Percentiles rank a stretch among this genome's conserved stretches.
Conservation (phyloP, 371 early-diverging fungal genomes). For the Mucor indicus region DNA sequence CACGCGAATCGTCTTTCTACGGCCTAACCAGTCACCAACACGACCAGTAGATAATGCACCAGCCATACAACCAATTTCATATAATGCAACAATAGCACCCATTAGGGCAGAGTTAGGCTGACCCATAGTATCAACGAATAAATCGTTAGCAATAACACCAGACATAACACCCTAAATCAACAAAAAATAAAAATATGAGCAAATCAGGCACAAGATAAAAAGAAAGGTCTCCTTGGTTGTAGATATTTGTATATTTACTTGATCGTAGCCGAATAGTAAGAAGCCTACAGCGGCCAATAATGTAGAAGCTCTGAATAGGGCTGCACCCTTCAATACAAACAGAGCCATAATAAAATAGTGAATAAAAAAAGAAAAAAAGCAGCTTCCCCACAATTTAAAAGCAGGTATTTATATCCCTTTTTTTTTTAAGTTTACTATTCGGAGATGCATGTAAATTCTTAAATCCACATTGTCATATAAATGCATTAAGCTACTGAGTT, state of each 20-base stretch:
- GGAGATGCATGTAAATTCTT: no score
- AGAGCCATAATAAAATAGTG: background rate
- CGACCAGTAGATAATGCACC: conserved; percentile 25
- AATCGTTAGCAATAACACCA: conserved; percentile 26
- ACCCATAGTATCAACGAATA: conserved; percentile 26
- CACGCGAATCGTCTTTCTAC: conserved; percentile 27
- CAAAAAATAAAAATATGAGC: no score
- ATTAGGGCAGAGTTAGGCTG: conserved; percentile 20
- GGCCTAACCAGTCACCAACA: conserved; percentile 28
- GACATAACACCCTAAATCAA: conserved; percentile 36
- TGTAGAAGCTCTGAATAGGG: conserved; percentile 28
- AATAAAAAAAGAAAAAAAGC: no score
- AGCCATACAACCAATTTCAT: conserved; percentile 32
- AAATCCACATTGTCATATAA: no score
- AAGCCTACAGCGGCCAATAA: conserved; percentile 33
- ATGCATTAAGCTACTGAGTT: no score
- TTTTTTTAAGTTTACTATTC: no score
- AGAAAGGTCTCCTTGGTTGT: no score
- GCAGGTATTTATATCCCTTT: no score
- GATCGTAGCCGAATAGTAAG: conserved; percentile 40
- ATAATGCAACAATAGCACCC: conserved; percentile 27
- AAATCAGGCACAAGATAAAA: no score
- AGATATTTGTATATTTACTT: conserved; percentile 15
- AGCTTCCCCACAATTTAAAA: no score
- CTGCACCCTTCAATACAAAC: conserved; percentile 23